These are phyloP conservation scores for Boehmeria nivea DNA, from an alignment of 306 rosid genomes.

Conservation along the genomic window DNA sequence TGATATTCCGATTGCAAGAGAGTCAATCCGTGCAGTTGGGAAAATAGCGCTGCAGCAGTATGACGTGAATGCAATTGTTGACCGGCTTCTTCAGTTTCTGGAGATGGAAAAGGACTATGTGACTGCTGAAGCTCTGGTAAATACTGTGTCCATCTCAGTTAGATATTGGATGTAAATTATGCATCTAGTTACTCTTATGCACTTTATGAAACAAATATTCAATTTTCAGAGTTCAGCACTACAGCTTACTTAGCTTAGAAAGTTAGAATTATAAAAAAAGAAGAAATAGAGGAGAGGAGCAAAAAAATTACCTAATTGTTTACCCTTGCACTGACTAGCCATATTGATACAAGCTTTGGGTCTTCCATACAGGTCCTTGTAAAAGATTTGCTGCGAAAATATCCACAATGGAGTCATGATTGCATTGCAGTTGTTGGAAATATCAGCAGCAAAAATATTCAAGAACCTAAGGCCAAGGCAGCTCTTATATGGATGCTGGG, in stretches of 20 bases:
- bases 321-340: constrained; percentile 4
- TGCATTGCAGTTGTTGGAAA: constrained; percentile 99
- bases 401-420: constrained; percentile 99
- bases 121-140: constrained; percentile 98
- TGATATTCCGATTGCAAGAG: constrained; percentile 99
- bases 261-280: neutral
- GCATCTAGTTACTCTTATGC: too few relatives aligned
- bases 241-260: too few relatives aligned
- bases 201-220: constrained; percentile 12
- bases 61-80: constrained; percentile 98
- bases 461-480: constrained; percentile 97
- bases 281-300: neutral
- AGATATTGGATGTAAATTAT: neutral
- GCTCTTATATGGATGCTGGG: constrained; percentile 99
- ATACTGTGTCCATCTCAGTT: constrained; percentile 18
- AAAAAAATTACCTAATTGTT: neutral
- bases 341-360: constrained; percentile 23
- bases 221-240: neutral
- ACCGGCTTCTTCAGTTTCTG: constrained; percentile 95
- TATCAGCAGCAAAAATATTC: constrained; percentile 95
- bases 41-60: constrained; percentile 97
- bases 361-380: constrained; percentile 78
- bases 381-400: constrained; percentile 89
- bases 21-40: constrained; percentile 98
- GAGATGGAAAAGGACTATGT: constrained; percentile 99